Base-by-base conservation (phyloP, 2,329 filamentous ascomycete genomes). In the Alternaria atra region DNA sequence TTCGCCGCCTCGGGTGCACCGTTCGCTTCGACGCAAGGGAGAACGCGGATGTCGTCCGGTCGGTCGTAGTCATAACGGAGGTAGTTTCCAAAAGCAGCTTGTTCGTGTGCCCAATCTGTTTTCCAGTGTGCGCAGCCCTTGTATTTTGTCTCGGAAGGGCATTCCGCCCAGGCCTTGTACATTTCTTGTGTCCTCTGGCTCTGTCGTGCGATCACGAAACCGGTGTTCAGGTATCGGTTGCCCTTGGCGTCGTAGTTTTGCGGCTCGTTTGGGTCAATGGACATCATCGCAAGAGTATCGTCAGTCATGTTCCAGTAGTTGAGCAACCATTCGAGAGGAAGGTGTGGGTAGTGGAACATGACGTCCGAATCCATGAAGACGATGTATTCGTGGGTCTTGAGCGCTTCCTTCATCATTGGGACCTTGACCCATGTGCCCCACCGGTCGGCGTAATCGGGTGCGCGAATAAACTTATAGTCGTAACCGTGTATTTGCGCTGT, bases 311-410 rank as follows among this genome's bases (percentile, higher is more conserved):
- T 78, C 83, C 83, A 85, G 63, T 83, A 80, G 71, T 83, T 83
- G 64, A 85, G 74, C 4, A 85, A 79, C 80, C 82, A 84, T 66
- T 85, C 83, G 32, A 84, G 63, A 5, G 83, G 83, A 2, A 85
- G 72, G 39, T 83, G 77, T 1, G 80, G 79, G 64, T 84, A 79
- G 42, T 80, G 77, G 62, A 84, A 81, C 61, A 83, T 78, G 61
- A 81, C 81, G 59, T 85, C 83, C n/a, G 80, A 80, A 71, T 85
- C 83, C 68, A 84, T 75, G 65, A 84, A 84, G 60, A 84, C 77
- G 12, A 79, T 76, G 70, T 84, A 81, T 7, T 80, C 75, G 60
- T 80, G 76, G 7, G 75, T 77, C 53, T 79, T 77, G 64, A 79
- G 76, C 5, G 75, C 75, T 57, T 78, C 73, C 29, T 83, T 78